Percentiles rank a stretch among this genome's conserved stretches.
These are phyloP conservation scores for Lentinula edodes DNA, from an alignment of 768 basidiomycete species.

Conservation along the genomic window DNA sequence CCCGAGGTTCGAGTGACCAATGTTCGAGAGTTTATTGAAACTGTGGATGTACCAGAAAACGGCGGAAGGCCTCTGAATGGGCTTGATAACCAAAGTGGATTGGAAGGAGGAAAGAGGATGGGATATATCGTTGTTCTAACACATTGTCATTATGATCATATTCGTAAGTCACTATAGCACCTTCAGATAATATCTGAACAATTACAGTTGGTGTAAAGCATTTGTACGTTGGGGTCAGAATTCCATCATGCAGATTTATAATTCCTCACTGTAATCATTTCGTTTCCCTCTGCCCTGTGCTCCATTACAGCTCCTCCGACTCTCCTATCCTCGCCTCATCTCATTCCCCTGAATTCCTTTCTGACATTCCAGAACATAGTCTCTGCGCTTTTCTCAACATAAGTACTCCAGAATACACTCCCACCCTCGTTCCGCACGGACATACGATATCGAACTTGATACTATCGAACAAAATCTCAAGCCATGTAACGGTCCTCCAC, in stretches of 20 bases:
- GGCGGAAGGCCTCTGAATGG: constrained; percentile 37
- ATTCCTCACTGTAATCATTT: neutral
- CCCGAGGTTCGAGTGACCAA: constrained; percentile 33
- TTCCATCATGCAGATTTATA: neutral
- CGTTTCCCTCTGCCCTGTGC: too few relatives aligned
- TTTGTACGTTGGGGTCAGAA: constrained; percentile 26
- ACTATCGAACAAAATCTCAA: too few relatives aligned
- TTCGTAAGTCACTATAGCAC: constrained; percentile 30
- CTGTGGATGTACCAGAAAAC: constrained; percentile 36
- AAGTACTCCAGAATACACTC: constrained; percentile 37
- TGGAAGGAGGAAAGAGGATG: constrained; percentile 13
- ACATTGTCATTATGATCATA: constrained; percentile 58
- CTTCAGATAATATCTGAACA: neutral
- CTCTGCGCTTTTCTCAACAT: constrained; percentile 38
- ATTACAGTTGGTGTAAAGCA: constrained; percentile 43
- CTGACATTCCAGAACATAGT: constrained; percentile 38
- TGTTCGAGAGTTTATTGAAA: constrained; percentile 46
- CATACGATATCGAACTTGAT: constrained; percentile 23
- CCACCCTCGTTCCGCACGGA: constrained; percentile 37
- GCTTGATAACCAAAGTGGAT: constrained; percentile 15
- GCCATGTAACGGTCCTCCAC: constrained; percentile 32
- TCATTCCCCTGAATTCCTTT: constrained; percentile 40
- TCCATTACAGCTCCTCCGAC: constrained; percentile 24
- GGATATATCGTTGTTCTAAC: constrained; percentile 43
- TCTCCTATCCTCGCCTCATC: constrained; percentile 43